Evolutionary conservation across 768 basidiomycete species (phyloP).

Genomic region (Macrolepiota albuminosa): DNA sequence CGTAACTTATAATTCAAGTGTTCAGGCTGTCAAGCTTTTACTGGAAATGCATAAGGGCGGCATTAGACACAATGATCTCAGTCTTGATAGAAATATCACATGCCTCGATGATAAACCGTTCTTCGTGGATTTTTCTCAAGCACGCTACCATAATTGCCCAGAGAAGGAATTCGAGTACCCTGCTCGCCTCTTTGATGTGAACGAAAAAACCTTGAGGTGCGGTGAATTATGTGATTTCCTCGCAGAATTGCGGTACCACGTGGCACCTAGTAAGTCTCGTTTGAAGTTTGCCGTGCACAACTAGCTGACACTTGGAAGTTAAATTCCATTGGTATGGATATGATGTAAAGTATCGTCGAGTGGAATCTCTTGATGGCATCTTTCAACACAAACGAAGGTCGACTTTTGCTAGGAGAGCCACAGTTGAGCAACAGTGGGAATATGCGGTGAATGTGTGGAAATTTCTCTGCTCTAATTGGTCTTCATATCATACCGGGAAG

Average conservation of each 20-base stretch:
- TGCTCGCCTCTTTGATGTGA: not conserved
- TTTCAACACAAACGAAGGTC: not conserved
- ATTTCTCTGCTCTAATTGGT: no score
- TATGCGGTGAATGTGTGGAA: not conserved
- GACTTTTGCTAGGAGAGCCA: no score
- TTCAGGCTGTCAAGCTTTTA: not conserved
- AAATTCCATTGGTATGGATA: not conserved
- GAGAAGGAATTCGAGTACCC: not conserved
- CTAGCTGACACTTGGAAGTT: not conserved
- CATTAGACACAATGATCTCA: not conserved
- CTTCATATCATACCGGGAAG: no score
- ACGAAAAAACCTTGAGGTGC: not conserved
- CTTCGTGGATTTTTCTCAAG: not conserved
- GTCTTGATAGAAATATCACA: not conserved
- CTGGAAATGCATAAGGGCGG: not conserved
- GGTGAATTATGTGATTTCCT: not conserved
- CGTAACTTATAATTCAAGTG: not conserved
- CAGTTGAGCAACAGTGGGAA: not conserved
- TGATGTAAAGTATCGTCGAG: no score
- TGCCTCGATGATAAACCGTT: not conserved
- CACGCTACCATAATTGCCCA: not conserved
- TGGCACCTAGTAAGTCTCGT: not conserved
- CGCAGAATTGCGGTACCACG: not conserved
- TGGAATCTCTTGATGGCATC: not conserved
- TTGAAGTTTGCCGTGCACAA: not conserved